Base-by-base conservation (phyloP, 495 filamentous ascomycete species). In the Podospora fimiseda region DNA sequence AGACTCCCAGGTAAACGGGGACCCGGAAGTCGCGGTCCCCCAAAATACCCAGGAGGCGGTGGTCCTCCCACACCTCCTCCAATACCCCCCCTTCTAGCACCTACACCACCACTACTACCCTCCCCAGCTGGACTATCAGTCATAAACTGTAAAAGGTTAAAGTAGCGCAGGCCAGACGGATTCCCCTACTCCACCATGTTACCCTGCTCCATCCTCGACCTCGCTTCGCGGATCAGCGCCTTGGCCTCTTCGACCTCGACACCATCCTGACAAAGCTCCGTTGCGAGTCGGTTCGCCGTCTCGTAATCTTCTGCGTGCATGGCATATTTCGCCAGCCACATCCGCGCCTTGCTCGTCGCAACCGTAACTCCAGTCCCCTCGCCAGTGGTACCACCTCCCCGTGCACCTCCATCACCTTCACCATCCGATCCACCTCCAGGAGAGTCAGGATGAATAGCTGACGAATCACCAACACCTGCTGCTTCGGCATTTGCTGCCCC, bases 161-260 rank as follows among this genome's bases (percentile, higher is more conserved):
- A 47, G 23, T 48, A 50, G 8, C 43, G 47, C 21, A 30, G 22
- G 33, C 45, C 24, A 18, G 59, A 49, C 13, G 57, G 56, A 39
- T 46, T 50, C 60, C 46, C 57, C 63, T 67, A 67, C 42, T 59
- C 63, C 60, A 59, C 51, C 49, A 56, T 51, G 47, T 54, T 65
- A 58, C 62, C 65, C 69, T 64, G 65, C 60, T 93, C 88, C 66
- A 89, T 80, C 65, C 90, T 80, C 3, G 88, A 87, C 56, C 92
- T 76, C 18, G 95, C 79, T 73, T 97, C 93, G 53, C 90, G 79
- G 57, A 96, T 88, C 55, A 99, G 74, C 2, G 91, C 91, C 74
- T 97, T 96, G 13, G 94, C 94, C 69, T 99, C 94, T 68, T 99
- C 94, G 14, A 99, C 90, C 70, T 99, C 94, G 21, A 90, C 83